phyloP scores from a whole-genome alignment of 441 rosid genomes.

The Jatropha multifida region DNA sequence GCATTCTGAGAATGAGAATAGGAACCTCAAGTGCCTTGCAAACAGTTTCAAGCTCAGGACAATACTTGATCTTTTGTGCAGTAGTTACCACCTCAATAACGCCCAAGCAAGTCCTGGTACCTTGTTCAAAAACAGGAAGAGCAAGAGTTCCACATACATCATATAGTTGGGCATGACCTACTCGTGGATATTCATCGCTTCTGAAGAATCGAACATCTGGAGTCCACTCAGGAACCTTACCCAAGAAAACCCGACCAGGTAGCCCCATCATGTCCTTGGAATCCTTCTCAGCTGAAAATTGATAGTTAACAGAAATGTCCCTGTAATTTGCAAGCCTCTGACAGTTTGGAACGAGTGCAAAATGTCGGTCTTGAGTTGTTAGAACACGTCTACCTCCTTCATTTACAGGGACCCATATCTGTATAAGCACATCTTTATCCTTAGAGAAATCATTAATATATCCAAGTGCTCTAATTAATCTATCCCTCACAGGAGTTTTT shows the following conservation, averaged over 20 bases:
- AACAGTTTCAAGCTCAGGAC: constrained; percentile 73
- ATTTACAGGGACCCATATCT: constrained; percentile 83
- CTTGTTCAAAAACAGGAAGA: constrained; percentile 88
- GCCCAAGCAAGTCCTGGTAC: constrained; percentile 79
- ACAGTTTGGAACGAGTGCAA: constrained; percentile 55
- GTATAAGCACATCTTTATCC: constrained; percentile 73
- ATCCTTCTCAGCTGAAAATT: constrained; percentile 72
- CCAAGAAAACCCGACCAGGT: constrained; percentile 87
- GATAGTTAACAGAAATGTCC: constrained; percentile 67
- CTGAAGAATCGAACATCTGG: constrained; percentile 89
- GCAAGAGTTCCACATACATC: constrained; percentile 88
- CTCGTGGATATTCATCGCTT: constrained; percentile 82
- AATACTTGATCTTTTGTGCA: constrained; percentile 56
- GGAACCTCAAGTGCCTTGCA: constrained; percentile 87
- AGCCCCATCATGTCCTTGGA: constrained; percentile 62
- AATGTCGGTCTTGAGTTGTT: constrained; percentile 69
- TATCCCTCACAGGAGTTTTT: constrained; percentile 58
- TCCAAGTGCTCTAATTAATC: constrained; percentile 65
- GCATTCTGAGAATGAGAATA: constrained; percentile 7
- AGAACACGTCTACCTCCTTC: constrained; percentile 64
- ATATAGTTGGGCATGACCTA: constrained; percentile 62
- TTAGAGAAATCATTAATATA: constrained; percentile 53
- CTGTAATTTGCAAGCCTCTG: constrained; percentile 68
- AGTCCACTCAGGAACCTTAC: constrained; percentile 90
- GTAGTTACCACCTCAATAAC: constrained; percentile 89